phyloP scores from a whole-genome alignment of 257 asterid genomes.

The Solanum stenotomum region DNA sequence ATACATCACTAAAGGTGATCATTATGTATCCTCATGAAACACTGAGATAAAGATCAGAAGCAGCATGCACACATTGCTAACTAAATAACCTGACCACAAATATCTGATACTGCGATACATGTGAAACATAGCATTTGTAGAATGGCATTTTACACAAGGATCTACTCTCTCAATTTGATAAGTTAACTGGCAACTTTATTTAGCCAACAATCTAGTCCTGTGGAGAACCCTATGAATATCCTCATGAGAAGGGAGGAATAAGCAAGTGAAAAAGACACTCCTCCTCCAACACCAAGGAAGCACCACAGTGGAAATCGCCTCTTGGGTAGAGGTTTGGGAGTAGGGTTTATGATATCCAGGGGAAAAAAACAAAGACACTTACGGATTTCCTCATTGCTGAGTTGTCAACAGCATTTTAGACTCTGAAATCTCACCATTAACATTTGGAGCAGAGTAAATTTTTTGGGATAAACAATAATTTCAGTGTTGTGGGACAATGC shows the following conservation, averaged over 20 bases:
- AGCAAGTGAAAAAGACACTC: background rate
- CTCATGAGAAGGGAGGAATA: background rate
- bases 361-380: background rate
- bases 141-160: background rate
- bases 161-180: background rate
- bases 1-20: background rate
- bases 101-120: background rate
- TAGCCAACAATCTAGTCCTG: background rate
- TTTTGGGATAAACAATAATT: background rate
- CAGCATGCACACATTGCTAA: background rate
- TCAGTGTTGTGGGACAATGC: background rate
- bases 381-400: background rate
- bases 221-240: background rate
- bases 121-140: background rate
- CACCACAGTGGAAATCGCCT: background rate
- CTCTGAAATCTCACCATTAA: background rate
- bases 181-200: background rate
- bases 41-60: background rate
- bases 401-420: background rate
- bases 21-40: background rate
- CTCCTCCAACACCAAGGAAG: background rate
- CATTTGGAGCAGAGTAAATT: background rate
- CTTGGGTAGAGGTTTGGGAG: background rate
- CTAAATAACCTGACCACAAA: background rate
- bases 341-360: background rate